Conservation (phyloP, 768 basidiomycete species). For the Serendipita sp. region DNA sequence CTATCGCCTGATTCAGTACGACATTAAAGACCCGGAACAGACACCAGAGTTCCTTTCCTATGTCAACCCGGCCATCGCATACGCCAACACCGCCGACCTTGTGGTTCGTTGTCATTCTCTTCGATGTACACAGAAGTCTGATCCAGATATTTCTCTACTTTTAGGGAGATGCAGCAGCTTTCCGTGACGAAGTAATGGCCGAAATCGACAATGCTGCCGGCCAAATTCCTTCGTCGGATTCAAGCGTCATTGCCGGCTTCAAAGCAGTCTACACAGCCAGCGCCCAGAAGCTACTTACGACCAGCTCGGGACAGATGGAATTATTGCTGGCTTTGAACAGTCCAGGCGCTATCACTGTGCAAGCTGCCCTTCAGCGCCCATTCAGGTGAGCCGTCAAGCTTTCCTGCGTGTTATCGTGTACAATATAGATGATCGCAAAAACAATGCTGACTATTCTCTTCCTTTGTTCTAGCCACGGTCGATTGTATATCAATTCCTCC, state of each 20-base stretch:
- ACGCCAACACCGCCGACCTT: slow-evolving; percentile 36
- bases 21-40: background rate
- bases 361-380: slow-evolving; percentile 52
- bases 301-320: slow-evolving; percentile 39
- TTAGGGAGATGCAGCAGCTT: slow-evolving; percentile 19
- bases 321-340: slow-evolving; percentile 31
- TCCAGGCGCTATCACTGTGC: slow-evolving; percentile 31
- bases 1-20: background rate
- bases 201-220: slow-evolving; percentile 21
- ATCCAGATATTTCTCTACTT: background rate
- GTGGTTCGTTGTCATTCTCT: slow-evolving; percentile 18
- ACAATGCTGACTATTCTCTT: no score
- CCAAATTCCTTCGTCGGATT: slow-evolving; percentile 30
- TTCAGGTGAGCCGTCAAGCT: slow-evolving; percentile 26
- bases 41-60: slow-evolving; percentile 30
- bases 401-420: background rate
- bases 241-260: slow-evolving; percentile 37
- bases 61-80: slow-evolving; percentile 49
- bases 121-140: no score
- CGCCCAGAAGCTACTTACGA: slow-evolving; percentile 25
- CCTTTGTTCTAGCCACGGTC: slow-evolving; percentile 33
- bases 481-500: slow-evolving; percentile 41
- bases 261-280: slow-evolving; percentile 37
- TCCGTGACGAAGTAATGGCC: slow-evolving; percentile 22
- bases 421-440: no score